Base-by-base conservation (phyloP, 2,329 filamentous ascomycete genomes). In the Arthrocladium fulminans region DNA sequence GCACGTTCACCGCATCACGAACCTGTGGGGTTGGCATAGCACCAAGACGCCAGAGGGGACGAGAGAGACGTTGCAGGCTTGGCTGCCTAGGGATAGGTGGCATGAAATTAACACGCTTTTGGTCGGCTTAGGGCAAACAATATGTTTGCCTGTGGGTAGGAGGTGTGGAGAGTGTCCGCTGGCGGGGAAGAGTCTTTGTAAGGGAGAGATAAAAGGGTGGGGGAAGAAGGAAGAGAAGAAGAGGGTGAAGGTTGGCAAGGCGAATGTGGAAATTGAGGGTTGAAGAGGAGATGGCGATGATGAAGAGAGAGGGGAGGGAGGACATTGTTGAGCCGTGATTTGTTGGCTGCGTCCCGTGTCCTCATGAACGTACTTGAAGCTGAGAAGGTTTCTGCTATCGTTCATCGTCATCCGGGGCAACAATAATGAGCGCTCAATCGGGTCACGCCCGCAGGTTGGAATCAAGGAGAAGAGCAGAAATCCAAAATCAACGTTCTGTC, bases 1-100 rank as follows among this genome's bases (percentile, higher is more conserved):
- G 3, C 89, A 96, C 66, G 89, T 96, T 2, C 89, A 95, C 67
- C 84, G 89, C 48, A 94, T 96, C 66, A 90, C 88, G 45, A 95
- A 95, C 67, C 72, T 94, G 23, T 95, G 88, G 88, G 85, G 86
- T 2, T 96, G 89, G 89, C 80, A 94, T 64, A 80, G 79, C 64
- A 90, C 84, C 2, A 82, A 80, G 59, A 84, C 73, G 10, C 89
- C 89, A 0, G 89, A 96, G 69, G 84, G 86, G 63, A 94, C 89
- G 24, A 75, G 89, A 37, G 68, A 74, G 47, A 79, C 80, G 27
- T 72, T 96, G 50, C 79, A 96, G 69, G 74, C 74, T 13, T 96
- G 89, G 89, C 70, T 96, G 58, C 89, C 89, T 2, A 76, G 67
- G 51, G 86, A 94, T 44, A 81, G 79, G 60, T 96, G 89, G 89